phyloP scores from a whole-genome alignment of 2,329 filamentous ascomycete genomes.

The Corinectria fuckeliana region DNA sequence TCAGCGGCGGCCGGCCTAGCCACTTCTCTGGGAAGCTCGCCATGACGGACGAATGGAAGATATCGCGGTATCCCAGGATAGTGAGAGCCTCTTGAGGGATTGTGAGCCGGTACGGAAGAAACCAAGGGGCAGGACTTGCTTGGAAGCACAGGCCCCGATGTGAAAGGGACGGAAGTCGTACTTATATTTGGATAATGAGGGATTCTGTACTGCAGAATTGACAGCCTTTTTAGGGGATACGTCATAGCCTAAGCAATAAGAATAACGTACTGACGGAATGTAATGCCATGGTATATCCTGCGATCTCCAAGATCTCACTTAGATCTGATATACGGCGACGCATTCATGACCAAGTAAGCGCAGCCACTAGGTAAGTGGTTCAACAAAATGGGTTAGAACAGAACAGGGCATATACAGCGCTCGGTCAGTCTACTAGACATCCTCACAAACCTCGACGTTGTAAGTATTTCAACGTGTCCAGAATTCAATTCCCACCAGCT shows the following conservation, averaged over 20 bases:
- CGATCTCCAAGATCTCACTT: not conserved
- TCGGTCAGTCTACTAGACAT: too few species aligned
- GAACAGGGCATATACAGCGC: not conserved
- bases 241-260: not conserved
- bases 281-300: not conserved
- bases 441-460: too few species aligned
- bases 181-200: not conserved
- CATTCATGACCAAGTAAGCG: too few species aligned
- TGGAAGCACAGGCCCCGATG: not conserved
- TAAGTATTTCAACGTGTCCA: too few species aligned
- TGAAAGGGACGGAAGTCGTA: not conserved
- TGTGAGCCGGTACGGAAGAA: slow-evolving; percentile 23
- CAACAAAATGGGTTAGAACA: not conserved
- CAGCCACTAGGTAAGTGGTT: not conserved
- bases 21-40: slow-evolving; percentile 11
- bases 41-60: slow-evolving; percentile 27
- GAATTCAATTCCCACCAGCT: too few species aligned
- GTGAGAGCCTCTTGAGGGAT: slow-evolving; percentile 24
- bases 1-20: slow-evolving; percentile 18
- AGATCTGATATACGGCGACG: not conserved
- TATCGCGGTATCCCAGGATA: slow-evolving; percentile 20
- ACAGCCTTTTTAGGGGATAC: not conserved
- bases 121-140: not conserved
- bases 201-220: not conserved
- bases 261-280: not conserved